Evolutionary conservation across 306 rosid species (phyloP), one percentile per base, ranked within the genome.

Genomic region (Dalbergia cultrata): DNA sequence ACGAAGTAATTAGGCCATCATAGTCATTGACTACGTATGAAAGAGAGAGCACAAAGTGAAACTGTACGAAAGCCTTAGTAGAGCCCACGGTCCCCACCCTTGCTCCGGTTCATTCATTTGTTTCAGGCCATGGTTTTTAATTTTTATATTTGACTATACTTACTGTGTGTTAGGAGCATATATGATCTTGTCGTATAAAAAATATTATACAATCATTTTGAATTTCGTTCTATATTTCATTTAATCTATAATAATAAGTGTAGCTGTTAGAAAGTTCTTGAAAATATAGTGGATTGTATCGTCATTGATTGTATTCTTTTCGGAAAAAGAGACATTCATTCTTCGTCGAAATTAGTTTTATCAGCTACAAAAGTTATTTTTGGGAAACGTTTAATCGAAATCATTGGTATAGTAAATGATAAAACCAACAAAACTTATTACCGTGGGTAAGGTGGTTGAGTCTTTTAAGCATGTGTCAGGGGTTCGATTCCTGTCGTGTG

Each of bases 51-150:
- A 53, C 50, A 64, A 75, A 49, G 77, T 26, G 67, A 67, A 50
- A 44, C 31, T 17, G 11, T 34, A 82, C 65, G 53, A 76, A 63
- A 14, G 6, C 45, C 39, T 65, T 62, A 69, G 82, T 82, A 76
- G 82, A 85, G 80, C 89, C 64, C 22, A 80, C 67, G 75, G 75
- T n/a, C 62, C 79, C 33, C 26, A 35, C 31, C 17, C 26, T 17
- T 80, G 79, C 35, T 73, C 43, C 1, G 31, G 31, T 26, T 26
- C 4, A 1, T 31, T 54, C 66, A 34, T 72, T 71, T 61, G 78
- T 62, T 31, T 71, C 61, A 10, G 74, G n/a, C 47, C 4, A 2
- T 1, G 18, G 0, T 80, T 50, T 71, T 39, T 47, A 3, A 4
- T 16, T 14, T 26, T 80, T 0, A 37, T 37, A 7, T 37, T 37